A percentile compares a stretch with the other conserved stretches of the same genome.
phyloP scores from a whole-genome alignment of 345 rosid genomes.

The Dipteronia sinensis region DNA sequence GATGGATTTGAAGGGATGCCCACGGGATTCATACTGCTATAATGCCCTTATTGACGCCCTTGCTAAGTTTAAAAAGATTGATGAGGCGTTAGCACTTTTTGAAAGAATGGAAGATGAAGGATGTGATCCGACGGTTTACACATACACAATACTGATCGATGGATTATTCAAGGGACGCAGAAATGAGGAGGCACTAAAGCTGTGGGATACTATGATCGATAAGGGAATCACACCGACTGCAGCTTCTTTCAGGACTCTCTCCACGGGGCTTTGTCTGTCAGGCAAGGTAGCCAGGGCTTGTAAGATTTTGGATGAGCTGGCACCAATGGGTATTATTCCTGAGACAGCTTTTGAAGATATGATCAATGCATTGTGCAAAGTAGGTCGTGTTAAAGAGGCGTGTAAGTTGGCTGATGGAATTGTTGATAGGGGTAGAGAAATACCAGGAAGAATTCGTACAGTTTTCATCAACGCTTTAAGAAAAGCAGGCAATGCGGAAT shows the following conservation, averaged over 20 bases:
- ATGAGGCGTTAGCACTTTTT: conserved; percentile 64
- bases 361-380: conserved; percentile 70
- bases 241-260: conserved; percentile 75
- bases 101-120: conserved; percentile 79
- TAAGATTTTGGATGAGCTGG: conserved; percentile 82
- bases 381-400: conserved; percentile 78
- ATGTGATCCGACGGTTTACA: conserved; percentile 74
- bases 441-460: conserved; percentile 71
- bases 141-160: conserved; percentile 68
- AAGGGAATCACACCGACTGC: conserved; percentile 83
- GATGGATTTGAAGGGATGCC: conserved; percentile 67
- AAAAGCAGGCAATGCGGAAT: conserved; percentile 81
- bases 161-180: conserved; percentile 66
- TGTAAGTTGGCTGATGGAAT: conserved; percentile 88
- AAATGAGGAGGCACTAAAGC: conserved; percentile 78
- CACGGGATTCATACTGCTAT: conserved; percentile 77
- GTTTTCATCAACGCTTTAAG: conserved; percentile 80
- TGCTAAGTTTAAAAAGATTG: conserved; percentile 57
- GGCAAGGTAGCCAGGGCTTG: conserved; percentile 93
- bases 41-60: conserved; percentile 77
- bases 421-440: conserved; percentile 79
- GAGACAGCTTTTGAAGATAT: conserved; percentile 86
- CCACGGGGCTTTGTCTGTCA: conserved; percentile 76
- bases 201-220: conserved; percentile 85
- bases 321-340: conserved; percentile 77